Base-by-base conservation (phyloP, 441 rosid species). In the Kokia cookei region DNA sequence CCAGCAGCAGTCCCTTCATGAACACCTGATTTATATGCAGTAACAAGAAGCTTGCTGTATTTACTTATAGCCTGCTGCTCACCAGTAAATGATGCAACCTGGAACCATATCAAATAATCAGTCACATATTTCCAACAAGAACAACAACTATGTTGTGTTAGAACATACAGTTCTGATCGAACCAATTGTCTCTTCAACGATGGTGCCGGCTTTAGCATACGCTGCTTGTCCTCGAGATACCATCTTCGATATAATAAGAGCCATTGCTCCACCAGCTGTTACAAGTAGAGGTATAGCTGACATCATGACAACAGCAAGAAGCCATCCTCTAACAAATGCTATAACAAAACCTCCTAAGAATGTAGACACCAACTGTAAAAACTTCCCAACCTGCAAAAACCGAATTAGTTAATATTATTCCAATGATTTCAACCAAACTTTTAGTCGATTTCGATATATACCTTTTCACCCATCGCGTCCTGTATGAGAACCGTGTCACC, bases 401-500 rank as follows among this genome's bases (percentile, higher is more conserved):
- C 55, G 64, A 37, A 15, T 5, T 70, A 17, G 40, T 42, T 53
- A 4, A 42, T 8, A 50, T 47, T 27, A 58, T 26, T 58, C 2
- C 54, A 43, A 62, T 69, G 57, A 12, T 57, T 57, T 24, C 15
- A 11, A 72, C 22, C 27, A 42, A 51, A 60, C 10, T 22, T 57
- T 57, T 57, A 4, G 7, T 24, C 29, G 15, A 24, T 29, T 9
- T 37, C 15, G 7, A 13, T 50, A 50, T 53, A 13, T 27, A 91
- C 98, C 93, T 93, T 95, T 78, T 93, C 98, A 1, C 96, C 98
- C 90, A 94, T 94, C 29, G 97, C 97, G 29, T 94, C 93, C 82
- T 88, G 97, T 51, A 94, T 94, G 35, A 92, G 93, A 63, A 90
- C 87, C 7, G 94, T 94, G 80, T 94, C 97, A n/a, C 97, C 94